Base-by-base conservation (phyloP, 345 rosid genomes). In the Lepidium aucheri region DNA sequence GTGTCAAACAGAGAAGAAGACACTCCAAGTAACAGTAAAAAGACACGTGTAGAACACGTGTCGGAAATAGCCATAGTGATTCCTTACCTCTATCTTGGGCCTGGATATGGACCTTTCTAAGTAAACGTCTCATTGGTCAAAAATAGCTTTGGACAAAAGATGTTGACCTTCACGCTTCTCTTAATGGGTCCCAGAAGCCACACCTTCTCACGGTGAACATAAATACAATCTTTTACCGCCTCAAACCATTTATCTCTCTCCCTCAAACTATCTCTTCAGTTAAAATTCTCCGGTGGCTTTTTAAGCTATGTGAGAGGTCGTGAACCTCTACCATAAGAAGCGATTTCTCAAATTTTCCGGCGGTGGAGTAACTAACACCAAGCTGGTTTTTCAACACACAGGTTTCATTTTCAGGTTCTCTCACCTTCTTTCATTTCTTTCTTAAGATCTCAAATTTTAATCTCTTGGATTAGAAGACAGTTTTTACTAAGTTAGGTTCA, bases 31-130 rank as follows among this genome's bases (percentile, higher is more conserved):
- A 20, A 30, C 47, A 9, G 0, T 9, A 54, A 28, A 11, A 0
- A 9, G 36, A 74, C 73, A 74, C 77, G 77, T 74, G 53, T 8
- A 22, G 0, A 2, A n/a, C 69, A 74, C 69, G 77, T 67, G 77
- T 74, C 77, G 2, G 38, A 67, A 9, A 3, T 1, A 13, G 16
- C 44, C 53, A 59, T 15, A 63, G 53, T n/a, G 60, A 74, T 53
- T 45, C 34, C 40, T 61, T 28, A 32, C 68, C 67, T 53, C 58
- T 74, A 66, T 58, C 55, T 7, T 67, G 73, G 72, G 76, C 76
- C 62, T 73, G 68, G 72, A 59, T 72, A 53, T 58, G 61, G 66
- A 57, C 70, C 18, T 65, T 22, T 65, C 33, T 60, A 24, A 18
- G 52, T 46, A 45, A 1, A 4, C 43, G 36, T 39, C 39, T 45